Base-by-base conservation (phyloP, 108 stramenopile species). In the Chaetoceros tenuissimus region DNA sequence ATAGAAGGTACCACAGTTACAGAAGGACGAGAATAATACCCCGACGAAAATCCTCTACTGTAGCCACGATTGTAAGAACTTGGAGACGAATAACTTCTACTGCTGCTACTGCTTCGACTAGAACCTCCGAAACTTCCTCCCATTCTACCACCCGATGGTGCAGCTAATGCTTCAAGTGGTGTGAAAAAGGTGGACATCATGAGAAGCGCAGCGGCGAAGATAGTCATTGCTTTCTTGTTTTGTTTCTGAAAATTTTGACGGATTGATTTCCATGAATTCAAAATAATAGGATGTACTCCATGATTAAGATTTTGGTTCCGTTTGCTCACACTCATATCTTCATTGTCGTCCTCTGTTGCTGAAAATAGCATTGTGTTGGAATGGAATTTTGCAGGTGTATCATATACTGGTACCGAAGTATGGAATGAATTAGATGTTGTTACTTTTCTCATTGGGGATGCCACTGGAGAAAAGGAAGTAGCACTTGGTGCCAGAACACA, bases 81-180 rank as follows among this genome's bases (percentile, higher is more conserved):
- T 40, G 34, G 34, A 5, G 34, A 40, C 5, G 8, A 13, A 13
- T 40, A 40, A 10, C 8, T 48, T 3, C 60, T 62, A 55, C 57
- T 63, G 0, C 67, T 62, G 21, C 67, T 25, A 47, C 48, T 64
- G 50, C 58, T 24, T 16, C 26, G 28, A 50, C 62, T 53, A 18
- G 45, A 46, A 1, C 72, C 63, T 3, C 60, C 62, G 59, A 76
- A 78, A 8, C 77, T 75, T 23, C 85, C 85, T 10, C 85, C 85
- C 73, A 86, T 82, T n/a, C 85, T 64, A 21, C 85, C 85, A 30
- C 85, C 84, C 30, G 68, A 67, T 57, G 71, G 73, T 24, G 78
- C 83, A 5, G 84, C 84, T 63, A 67, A 68, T 45, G 83, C 74
- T 29, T 19, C 53, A 28, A 53, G 27, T 13, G 26, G 53, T 29